Evolutionary conservation across 805 yeast genomes (phyloP), one percentile per base, ranked within the genome.

Genomic region (Pichia deserticola): DNA sequence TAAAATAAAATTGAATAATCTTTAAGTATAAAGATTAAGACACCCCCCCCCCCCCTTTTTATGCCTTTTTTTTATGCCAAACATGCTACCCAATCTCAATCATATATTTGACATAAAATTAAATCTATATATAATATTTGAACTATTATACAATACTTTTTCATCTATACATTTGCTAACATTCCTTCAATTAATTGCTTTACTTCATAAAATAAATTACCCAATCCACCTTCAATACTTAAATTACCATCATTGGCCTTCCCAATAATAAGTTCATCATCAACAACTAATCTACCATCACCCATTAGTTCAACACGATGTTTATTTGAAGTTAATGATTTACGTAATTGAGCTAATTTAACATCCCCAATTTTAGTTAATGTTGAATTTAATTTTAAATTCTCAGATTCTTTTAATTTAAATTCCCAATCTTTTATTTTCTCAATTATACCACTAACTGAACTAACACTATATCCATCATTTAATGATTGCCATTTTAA

Each of bases 211-310:
- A 87, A 92, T 45, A 87, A 75, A 4, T 76, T 76, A 5, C 45
- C 48, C 5, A 49, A 7, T 4, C 45, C 75, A 2, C 99, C 98
- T 57, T 92, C 96, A 12, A 93, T 82, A 5, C 84, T 70, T n/a
- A 92, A 76, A 59, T 84, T 84, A 41, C 97, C 95, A 44, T 88
- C 89, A 40, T 77, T 83, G 3, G 86, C 73, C 62, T 92, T 92
- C 48, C 88, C 71, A 8, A 93, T 80, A 1, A 87, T 83, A 15
- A 93, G 77, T 47, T 71, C 71, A 49, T 84, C 85, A 60, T 90
- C 90, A 41, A 95, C 85, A 12, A 90, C 95, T 38, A 93, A 70
- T 0, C 89, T 82, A 63, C 98, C 98, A 64, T 89, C 97, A 48
- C 97, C 95, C 64, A 85, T 81, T 64, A 92, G 89, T 60, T 90